Base-by-base conservation (phyloP, 768 basidiomycete species). In the Pleurotus ostreatus region DNA sequence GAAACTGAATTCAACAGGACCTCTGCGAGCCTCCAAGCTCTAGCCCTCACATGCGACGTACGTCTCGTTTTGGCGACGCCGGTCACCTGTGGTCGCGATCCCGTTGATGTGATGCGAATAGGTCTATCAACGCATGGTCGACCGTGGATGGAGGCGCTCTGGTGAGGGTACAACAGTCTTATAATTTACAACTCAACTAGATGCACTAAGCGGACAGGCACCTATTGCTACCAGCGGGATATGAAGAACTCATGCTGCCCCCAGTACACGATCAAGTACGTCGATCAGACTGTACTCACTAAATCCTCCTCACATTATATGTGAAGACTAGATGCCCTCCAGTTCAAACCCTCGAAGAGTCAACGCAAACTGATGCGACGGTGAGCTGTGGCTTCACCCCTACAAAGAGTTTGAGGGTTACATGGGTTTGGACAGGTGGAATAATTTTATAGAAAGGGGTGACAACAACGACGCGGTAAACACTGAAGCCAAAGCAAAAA, bases 261-360 rank as follows among this genome's bases (percentile, higher is more conserved):
- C 0, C 90, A 94, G 61, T 96, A 97, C 66, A 93, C 96, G 2
- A 98, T 98, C 68, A 91, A 83, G 93, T 89, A 62, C 55, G 75
- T 67, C 49, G 7, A 13, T 3, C n/a, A 11, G 5, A n/a, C 55
- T 34, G 9, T 8, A 16, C n/a, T 34, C 25, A 13, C 13, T 41
- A 51, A 18, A 23, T 34, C 40, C 39, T 16, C 22, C 57, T 53
- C 52, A 49, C 37, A 15, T 9, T 34, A 34, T 11, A n/a, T 13
- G 45, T 49, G 12, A 52, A 92, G 89, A 66, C 77, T 91, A 51
- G 89, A 89, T 66, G 84, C 82, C 2, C 65, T 75, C 1, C 70
- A 68, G 37, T 93, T 92, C 71, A 81, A 80, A 58, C 79, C 88
- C 0, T 84, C 89, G 12, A 83, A 83, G 63, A 85, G 85, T 59